A percentile compares a stretch with the other conserved stretches of the same genome.
Conservation (phyloP, 345 rosid genomes). For the Psidium guajava region DNA sequence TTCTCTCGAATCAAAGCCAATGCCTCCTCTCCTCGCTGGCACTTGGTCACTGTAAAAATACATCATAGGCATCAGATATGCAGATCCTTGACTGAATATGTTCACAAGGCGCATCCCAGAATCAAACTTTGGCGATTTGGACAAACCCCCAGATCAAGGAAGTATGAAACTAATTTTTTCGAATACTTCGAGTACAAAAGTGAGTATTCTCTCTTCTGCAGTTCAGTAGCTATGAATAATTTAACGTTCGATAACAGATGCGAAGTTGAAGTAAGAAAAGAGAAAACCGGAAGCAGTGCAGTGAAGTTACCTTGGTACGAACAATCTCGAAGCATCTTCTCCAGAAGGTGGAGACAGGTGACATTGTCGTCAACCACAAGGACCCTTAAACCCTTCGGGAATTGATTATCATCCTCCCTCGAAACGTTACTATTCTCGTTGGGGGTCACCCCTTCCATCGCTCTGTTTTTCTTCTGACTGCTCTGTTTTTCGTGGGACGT, state of each 20-base stretch:
- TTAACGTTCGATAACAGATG: no score
- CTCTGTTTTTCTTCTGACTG: not conserved
- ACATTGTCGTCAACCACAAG: not conserved
- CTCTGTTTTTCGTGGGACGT: not conserved
- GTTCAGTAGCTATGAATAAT: not conserved
- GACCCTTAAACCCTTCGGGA: not conserved
- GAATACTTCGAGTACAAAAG: not conserved
- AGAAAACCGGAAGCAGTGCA: not conserved
- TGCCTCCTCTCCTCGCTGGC: not conserved
- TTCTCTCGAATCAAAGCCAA: not conserved
- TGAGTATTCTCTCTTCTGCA: not conserved
- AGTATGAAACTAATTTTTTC: not conserved
- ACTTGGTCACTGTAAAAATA: not conserved
- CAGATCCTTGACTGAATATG: not conserved
- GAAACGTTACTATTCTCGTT: not conserved
- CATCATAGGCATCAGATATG: not conserved
- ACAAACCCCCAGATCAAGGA: not conserved
- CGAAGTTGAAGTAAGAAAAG: not conserved
- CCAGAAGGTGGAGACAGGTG: not conserved
- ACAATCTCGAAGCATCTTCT: not conserved
- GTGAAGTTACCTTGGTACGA: not conserved
- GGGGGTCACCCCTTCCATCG: not conserved
- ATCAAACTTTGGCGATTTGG: constrained; percentile 1
- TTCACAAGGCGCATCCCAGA: not conserved
- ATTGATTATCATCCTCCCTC: not conserved